Evolutionary conservation across 2,329 filamentous ascomycete species (phyloP).

Genomic region (Fusarium albosuccineum): DNA sequence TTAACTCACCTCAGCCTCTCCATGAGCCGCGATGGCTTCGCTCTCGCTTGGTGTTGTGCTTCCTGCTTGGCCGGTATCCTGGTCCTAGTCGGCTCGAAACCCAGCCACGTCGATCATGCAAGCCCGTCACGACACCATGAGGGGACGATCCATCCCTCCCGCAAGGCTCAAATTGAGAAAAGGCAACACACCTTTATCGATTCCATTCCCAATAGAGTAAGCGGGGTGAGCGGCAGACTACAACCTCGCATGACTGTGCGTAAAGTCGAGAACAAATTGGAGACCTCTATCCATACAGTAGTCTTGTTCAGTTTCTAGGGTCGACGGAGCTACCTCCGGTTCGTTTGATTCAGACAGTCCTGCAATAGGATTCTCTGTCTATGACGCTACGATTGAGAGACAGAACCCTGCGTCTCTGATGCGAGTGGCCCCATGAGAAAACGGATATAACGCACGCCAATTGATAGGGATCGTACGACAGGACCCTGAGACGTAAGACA

Average conservation of each 20-base stretch:
- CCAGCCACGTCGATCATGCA: constrained; percentile 37
- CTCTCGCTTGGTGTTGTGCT: constrained; percentile 1
- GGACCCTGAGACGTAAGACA: constrained; percentile 10
- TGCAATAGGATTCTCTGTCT: not conserved
- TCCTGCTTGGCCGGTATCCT: constrained; percentile 11
- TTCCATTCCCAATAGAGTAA: constrained; percentile 16
- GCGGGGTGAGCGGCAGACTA: constrained; percentile 18
- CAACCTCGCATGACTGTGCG: constrained; percentile 17
- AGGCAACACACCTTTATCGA: constrained; percentile 24
- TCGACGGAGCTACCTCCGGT: not conserved
- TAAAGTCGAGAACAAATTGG: too few species aligned
- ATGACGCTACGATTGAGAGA: not conserved
- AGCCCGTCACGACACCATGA: constrained; percentile 13
- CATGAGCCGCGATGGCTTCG: not conserved
- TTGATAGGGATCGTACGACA: constrained; percentile 24
- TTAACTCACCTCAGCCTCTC: constrained; percentile 14
- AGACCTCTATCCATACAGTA: too few species aligned
- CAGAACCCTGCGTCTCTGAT: constrained; percentile 24
- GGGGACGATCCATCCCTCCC: constrained; percentile 2
- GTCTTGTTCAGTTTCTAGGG: too few species aligned
- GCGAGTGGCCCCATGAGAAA: not conserved
- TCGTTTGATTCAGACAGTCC: constrained; percentile 10
- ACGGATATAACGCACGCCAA: constrained; percentile 1
- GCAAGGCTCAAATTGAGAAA: constrained; percentile 11
- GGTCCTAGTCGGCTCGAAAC: constrained; percentile 18